These are phyloP conservation scores for Pichia cactophila DNA, from an alignment of 1,139 yeast species.

Conservation along the genomic window DNA sequence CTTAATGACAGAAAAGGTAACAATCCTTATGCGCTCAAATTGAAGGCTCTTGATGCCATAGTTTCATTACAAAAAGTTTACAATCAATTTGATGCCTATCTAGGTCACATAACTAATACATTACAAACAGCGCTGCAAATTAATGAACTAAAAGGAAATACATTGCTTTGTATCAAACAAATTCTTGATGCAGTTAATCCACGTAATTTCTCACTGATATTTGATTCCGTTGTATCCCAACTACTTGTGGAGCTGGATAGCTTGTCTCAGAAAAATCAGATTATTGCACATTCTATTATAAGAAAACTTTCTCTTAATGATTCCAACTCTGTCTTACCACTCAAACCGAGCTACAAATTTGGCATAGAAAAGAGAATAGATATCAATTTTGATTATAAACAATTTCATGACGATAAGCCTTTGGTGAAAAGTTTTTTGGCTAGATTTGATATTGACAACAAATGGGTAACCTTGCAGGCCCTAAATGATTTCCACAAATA, in stretches of 20 bases:
- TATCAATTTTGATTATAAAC: not conserved
- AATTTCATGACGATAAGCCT: constrained; percentile 17
- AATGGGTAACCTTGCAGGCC: constrained; percentile 72
- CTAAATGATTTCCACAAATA: constrained; percentile 49
- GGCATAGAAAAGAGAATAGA: not conserved
- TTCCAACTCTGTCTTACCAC: not conserved
- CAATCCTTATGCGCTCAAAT: constrained; percentile 65
- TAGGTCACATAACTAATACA: constrained; percentile 86
- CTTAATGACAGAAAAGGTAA: constrained; percentile 68
- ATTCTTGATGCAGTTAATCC: constrained; percentile 45
- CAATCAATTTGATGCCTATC: constrained; percentile 58
- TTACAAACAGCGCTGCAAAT: constrained; percentile 73
- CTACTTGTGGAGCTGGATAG: constrained; percentile 56
- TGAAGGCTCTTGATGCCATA: constrained; percentile 67
- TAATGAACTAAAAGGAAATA: constrained; percentile 50
- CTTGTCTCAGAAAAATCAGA: constrained; percentile 38
- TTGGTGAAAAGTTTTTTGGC: constrained; percentile 43
- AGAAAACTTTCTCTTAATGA: not conserved
- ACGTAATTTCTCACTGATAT: constrained; percentile 45
- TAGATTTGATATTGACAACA: constrained; percentile 60
- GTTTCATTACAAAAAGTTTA: constrained; percentile 59
- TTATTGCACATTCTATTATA: not conserved
- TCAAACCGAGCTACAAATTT: not conserved
- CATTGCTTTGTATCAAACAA: constrained; percentile 62
- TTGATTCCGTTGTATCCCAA: constrained; percentile 49